Evolutionary conservation across 139 green algal species (phyloP).

Genomic region (Marvania coccoides): DNA sequence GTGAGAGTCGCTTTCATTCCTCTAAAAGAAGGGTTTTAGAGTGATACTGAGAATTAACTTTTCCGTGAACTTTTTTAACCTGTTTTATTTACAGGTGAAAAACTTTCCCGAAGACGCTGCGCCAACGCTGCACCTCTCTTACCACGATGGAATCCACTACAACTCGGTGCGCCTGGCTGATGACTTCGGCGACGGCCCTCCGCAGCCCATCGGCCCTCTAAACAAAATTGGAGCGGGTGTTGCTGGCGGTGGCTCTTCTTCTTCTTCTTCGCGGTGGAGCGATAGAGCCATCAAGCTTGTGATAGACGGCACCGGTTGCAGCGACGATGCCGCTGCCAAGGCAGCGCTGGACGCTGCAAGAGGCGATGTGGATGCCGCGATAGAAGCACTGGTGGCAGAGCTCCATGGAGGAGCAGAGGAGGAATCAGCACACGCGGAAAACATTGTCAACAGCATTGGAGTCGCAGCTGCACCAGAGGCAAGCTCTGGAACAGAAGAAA

Average conservation of each 20-base stretch:
- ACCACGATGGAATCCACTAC: constrained; percentile 53
- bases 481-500: too few relatives aligned
- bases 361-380: constrained; percentile 6
- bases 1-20: too few relatives aligned
- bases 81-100: neutral
- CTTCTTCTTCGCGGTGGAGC: neutral
- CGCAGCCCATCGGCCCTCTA: neutral
- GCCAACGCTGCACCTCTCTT: constrained; percentile 26
- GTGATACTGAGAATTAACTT: neutral
- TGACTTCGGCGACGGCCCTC: constrained; percentile 11
- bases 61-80: too few relatives aligned
- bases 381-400: neutral
- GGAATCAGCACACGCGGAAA: neutral
- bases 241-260: neutral
- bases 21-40: neutral
- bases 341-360: neutral
- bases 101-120: neutral
- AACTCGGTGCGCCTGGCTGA: constrained; percentile 38
- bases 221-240: neutral
- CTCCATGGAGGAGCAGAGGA: constrained; percentile 4
- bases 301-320: neutral
- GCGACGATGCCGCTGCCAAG: constrained; percentile 5
- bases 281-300: neutral
- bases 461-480: too few relatives aligned
- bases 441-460: neutral